phyloP scores from a whole-genome alignment of 139 green algal genomes.

The Gonium pectorale region DNA sequence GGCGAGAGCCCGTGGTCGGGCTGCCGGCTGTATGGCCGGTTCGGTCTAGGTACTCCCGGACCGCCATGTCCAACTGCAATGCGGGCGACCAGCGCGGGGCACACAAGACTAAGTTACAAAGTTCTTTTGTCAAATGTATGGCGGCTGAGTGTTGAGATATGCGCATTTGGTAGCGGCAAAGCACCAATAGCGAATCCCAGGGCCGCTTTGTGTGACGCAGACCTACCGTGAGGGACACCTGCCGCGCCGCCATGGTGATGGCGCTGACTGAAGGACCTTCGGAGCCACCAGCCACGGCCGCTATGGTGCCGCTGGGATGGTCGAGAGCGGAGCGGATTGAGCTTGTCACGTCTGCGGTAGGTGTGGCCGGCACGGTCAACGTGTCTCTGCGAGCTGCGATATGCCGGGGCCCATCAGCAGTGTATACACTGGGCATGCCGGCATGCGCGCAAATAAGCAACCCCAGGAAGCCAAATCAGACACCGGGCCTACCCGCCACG shows the following conservation, averaged over 20 bases:
- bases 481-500: slow-evolving; percentile 11
- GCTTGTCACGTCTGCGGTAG: slow-evolving; percentile 15
- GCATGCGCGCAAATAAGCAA: no score
- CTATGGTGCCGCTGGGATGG: no score
- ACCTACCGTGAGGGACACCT: slow-evolving; percentile 35
- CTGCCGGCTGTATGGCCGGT: background rate
- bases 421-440: no score
- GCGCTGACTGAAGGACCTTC: slow-evolving; percentile 3
- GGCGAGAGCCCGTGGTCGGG: background rate
- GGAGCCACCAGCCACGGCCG: background rate
- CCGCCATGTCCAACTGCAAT: slow-evolving; percentile 13
- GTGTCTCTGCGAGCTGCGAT: no score
- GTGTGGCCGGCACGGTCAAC: no score
- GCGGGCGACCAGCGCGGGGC: background rate
- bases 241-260: slow-evolving; percentile 34
- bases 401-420: no score
- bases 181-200: no score
- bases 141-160: no score
- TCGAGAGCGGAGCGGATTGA: slow-evolving; percentile 25
- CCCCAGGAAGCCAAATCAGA: no score
- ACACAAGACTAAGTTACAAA: no score
- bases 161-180: fast-evolving
- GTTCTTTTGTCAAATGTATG: background rate
- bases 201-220: background rate
- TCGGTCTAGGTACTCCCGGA: slow-evolving; percentile 9